These are phyloP conservation scores for Solanum stenotomum DNA, from an alignment of 257 asterid genomes.

Conservation along the genomic window DNA sequence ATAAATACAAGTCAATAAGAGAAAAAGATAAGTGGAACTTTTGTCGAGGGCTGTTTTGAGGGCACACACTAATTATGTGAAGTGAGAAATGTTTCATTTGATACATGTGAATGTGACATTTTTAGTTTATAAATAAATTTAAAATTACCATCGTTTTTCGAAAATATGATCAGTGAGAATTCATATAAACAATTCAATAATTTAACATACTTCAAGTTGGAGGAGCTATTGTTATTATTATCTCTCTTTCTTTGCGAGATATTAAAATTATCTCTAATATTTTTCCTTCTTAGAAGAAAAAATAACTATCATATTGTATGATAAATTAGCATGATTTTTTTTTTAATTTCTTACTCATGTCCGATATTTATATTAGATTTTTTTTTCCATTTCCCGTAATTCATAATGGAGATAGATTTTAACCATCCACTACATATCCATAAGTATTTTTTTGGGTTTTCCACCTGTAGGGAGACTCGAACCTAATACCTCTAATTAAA, in stretches of 20 bases:
- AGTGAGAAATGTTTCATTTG: background rate
- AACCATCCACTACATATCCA: fast-evolving
- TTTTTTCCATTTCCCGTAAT: background rate
- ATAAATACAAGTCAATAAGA: background rate
- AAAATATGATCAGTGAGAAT: background rate
- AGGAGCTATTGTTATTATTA: no score
- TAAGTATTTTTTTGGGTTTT: no score
- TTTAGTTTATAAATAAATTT: background rate
- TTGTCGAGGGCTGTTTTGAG: background rate
- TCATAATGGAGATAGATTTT: fast-evolving
- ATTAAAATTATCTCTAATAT: background rate
- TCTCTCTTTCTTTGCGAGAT: no score
- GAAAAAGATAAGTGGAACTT: background rate
- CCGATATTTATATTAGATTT: background rate
- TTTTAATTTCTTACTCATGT: background rate
- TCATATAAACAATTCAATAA: background rate
- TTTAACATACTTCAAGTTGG: background rate
- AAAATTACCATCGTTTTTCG: no score
- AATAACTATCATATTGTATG: background rate
- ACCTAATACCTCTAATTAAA: background rate
- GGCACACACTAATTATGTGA: background rate
- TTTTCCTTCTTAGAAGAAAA: background rate
- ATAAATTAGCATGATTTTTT: background rate
- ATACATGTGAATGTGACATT: background rate
- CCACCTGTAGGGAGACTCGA: background rate